A percentile compares a stretch with the other conserved stretches of the same genome.
Evolutionary conservation across 2,329 filamentous ascomycete genomes (phyloP).

Genomic region (Neonectria magnoliae): DNA sequence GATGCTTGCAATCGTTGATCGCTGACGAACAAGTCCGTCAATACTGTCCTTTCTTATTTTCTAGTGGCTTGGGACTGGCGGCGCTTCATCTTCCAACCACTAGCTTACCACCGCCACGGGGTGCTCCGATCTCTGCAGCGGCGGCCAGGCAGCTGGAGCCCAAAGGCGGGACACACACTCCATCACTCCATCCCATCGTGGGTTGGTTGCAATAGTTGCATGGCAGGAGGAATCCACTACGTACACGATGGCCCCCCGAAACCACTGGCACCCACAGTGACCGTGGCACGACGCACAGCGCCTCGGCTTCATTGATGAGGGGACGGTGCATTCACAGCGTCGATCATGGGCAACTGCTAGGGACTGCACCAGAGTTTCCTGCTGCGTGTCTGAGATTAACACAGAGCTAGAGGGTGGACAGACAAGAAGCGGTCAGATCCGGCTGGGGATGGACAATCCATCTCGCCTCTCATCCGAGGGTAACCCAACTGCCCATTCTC

Average conservation of each 20-base stretch:
- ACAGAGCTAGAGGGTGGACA: slow-evolving; percentile 17
- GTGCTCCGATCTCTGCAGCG: slow-evolving; percentile 28
- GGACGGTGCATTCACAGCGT: slow-evolving; percentile 8
- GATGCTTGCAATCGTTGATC: slow-evolving; percentile 31
- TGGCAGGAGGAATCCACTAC: slow-evolving; percentile 11
- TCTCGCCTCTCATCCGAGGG: not conserved
- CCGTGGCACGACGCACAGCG: slow-evolving; percentile 33
- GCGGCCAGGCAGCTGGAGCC: not conserved
- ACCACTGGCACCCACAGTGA: slow-evolving; percentile 33
- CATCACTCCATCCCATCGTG: slow-evolving; percentile 10
- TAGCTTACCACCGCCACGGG: slow-evolving; percentile 40
- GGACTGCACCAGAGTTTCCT: slow-evolving; percentile 20
- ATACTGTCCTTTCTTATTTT: slow-evolving; percentile 1
- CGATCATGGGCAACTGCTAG: slow-evolving; percentile 7
- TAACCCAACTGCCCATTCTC: not conserved
- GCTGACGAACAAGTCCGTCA: slow-evolving; percentile 37
- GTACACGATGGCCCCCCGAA: slow-evolving; percentile 12
- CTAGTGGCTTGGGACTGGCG: slow-evolving; percentile 22
- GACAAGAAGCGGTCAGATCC: slow-evolving; percentile 34
- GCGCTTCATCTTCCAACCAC: slow-evolving; percentile 37
- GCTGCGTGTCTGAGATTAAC: slow-evolving; percentile 35
- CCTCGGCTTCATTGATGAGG: slow-evolving; percentile 31
- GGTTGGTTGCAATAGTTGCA: slow-evolving; percentile 11
- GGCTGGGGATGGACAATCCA: slow-evolving; percentile 5
- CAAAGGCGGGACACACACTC: not conserved